Evolutionary conservation across 495 filamentous ascomycete species (phyloP), one percentile per base, ranked within the genome.

Genomic region (Halenospora varia): DNA sequence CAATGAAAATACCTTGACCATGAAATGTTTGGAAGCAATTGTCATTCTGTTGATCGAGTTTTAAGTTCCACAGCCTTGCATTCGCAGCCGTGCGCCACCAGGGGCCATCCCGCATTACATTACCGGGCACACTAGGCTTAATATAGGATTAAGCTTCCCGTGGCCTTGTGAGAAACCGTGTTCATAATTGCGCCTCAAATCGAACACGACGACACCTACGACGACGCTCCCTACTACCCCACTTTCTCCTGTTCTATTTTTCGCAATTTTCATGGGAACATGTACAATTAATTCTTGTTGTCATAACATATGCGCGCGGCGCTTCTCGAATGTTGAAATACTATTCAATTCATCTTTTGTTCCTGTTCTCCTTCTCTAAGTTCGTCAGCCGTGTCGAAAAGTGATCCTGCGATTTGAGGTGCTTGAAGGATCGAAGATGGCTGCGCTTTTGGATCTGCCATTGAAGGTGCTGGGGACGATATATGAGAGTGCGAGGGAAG

Each of bases 111-210:
- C 23, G 48, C n/a, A 50, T 45, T 45, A 45, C 4, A 19, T 29
- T 10, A 20, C 57, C 44, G 51, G 29, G 29, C 29, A 13, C 29
- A 4, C 29, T 35, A 49, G 48, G 53, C 50, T 39, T 6, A 15
- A 17, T 45, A 8, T 15, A 15, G 42, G 42, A 4, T 8, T 15
- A 9, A 15, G 42, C 17, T 4, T 8, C 13, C 18, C 8, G 4
- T 25, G 47, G 55, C 56, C 61, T 63, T 63, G 48, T 53, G 56
- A 17, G 47, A 63, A n/a, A 63, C 47, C 61, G 61, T 63, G 61
- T 63, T 63, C 61, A 60, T 22, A 63, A 60, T 54, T 54, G 17
- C 8, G 40, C 17, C 11, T 47, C 23, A 25, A 9, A 51, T 25
- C 19, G 25, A 55, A 15, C 50, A 60, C 51, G 39, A 55, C 50